phyloP scores from a whole-genome alignment of 169 alveolate genomes.

The Plasmodium inui region DNA sequence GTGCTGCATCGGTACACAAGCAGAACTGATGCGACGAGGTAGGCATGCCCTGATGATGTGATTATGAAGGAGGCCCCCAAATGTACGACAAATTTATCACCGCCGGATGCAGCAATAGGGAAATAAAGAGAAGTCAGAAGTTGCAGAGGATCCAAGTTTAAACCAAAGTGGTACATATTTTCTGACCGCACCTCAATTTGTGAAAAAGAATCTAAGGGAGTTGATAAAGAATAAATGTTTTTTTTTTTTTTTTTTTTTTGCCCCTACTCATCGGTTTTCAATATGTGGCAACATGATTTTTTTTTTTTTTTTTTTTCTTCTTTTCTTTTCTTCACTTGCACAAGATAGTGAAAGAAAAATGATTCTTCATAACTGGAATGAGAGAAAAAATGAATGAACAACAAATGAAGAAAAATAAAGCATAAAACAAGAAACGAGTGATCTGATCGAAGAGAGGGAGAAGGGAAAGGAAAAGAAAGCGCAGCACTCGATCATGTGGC shows the following conservation, averaged over 20 bases:
- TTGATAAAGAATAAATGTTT: not conserved
- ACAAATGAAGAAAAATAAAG: not conserved
- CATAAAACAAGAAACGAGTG: not conserved
- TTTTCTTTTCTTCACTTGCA: not conserved
- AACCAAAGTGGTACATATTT: not conserved
- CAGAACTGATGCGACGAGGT: not conserved
- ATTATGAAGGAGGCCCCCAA: not conserved
- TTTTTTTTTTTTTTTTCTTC: not conserved
- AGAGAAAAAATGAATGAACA: not conserved
- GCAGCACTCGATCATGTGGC: not conserved
- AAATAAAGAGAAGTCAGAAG: too few relatives aligned
- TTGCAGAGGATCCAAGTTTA: not conserved
- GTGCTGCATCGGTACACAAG: not conserved
- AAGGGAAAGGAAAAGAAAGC: not conserved
- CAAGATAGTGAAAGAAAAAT: not conserved
- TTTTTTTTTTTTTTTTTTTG: conserved; percentile 1
- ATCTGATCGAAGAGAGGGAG: not conserved
- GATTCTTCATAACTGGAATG: not conserved
- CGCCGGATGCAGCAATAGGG: not conserved
- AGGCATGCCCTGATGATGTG: not conserved
- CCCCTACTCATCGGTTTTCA: not conserved
- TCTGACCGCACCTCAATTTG: not conserved
- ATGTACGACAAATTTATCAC: not conserved
- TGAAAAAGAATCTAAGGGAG: not conserved
- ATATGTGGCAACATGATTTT: not conserved